Base-by-base conservation (phyloP, 192 early-diverging fungal species). In the Entrophospora sp. region DNA sequence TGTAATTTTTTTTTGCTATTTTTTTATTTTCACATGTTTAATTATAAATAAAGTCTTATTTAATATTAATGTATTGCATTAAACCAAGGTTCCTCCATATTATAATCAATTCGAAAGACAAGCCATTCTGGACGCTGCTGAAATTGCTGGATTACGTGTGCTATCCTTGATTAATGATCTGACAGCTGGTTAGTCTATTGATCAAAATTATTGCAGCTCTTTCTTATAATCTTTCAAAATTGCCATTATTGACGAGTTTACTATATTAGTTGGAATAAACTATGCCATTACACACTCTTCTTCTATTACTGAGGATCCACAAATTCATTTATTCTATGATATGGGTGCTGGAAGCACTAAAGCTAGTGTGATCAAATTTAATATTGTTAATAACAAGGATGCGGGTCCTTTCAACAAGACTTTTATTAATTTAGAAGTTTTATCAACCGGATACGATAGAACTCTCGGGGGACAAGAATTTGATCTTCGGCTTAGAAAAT, bases 301-400 rank as follows among this genome's bases (percentile, higher is more conserved):
- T 31, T 66, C 64, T 13, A 88, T 93, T 53, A 69, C 69, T n/a
- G 77, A 78, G 25, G 71, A 83, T 28, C 83, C 85, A 5, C 72
- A 85, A 71, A 79, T 87, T 69, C 92, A 97, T 66, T 73, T 99
- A 55, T 95, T 97, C 70, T 97, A 91, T 75, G 97, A 99, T 75
- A 93, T 96, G 91, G 97, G 97, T 1, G 95, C 97, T 10, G 91
- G 94, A 27, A 89, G 85, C 65, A 97, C 97, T 1, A 85, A 83
- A n/a, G 94, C 89, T 22, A 88, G 92, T 5, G 79, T 99, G 16
- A 91, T 89, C 1, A 79, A 79, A 36, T 95, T 97, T 73, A 79
- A 82, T 7, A 78, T 82, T 27, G 71, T 77, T 36, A 61, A 74
- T n/a, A 65, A 76, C 27, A 87, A 87, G 72, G 81, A 80, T 35